Conservation (phyloP, 106 monocot species). For the Platanthera guangdongensis region DNA sequence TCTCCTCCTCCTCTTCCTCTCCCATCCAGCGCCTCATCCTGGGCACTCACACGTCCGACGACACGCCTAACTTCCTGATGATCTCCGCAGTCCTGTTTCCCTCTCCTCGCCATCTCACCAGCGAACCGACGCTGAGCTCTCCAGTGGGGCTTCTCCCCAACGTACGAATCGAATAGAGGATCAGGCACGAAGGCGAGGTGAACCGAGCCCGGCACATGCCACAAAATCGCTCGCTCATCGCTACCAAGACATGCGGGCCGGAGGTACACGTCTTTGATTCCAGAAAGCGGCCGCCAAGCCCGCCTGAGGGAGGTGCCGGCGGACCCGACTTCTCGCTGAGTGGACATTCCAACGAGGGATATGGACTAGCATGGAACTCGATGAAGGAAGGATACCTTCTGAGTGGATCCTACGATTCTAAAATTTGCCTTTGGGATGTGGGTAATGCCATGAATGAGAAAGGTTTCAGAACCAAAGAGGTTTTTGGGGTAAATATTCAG, state of each 20-base stretch:
- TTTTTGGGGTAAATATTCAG: conserved; percentile 62
- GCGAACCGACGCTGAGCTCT: conserved; percentile 9
- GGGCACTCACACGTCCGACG: conserved; percentile 88
- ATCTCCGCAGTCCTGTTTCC: conserved; percentile 43
- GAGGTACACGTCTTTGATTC: conserved; percentile 74
- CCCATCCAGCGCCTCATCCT: conserved; percentile 32
- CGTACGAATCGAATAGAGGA: conserved; percentile 31
- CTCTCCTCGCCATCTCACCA: conserved; percentile 7
- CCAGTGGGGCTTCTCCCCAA: conserved; percentile 14
- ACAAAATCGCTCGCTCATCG: conserved; percentile 49
- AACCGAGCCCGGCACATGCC: conserved; percentile 93
- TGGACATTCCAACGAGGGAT: conserved; percentile 75
- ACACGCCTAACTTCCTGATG: conserved; percentile 66
- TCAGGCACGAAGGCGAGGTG: conserved; percentile 71
- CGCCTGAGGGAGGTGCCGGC: conserved; percentile 7
- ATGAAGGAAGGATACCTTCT: conserved; percentile 68
- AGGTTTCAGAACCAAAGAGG: conserved; percentile 37
- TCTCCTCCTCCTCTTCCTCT: conserved; percentile 2
- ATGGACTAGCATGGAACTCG: conserved; percentile 75
- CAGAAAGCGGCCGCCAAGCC: conserved; percentile 4
- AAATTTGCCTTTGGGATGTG: conserved; percentile 90
- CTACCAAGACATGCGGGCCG: conserved; percentile 66
- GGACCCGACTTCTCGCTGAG: conserved; percentile 43
- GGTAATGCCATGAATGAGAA: conserved; percentile 9
- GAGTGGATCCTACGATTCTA: conserved; percentile 83